phyloP scores from a whole-genome alignment of 2,329 filamentous ascomycete genomes.

The Xylaria sp. region DNA sequence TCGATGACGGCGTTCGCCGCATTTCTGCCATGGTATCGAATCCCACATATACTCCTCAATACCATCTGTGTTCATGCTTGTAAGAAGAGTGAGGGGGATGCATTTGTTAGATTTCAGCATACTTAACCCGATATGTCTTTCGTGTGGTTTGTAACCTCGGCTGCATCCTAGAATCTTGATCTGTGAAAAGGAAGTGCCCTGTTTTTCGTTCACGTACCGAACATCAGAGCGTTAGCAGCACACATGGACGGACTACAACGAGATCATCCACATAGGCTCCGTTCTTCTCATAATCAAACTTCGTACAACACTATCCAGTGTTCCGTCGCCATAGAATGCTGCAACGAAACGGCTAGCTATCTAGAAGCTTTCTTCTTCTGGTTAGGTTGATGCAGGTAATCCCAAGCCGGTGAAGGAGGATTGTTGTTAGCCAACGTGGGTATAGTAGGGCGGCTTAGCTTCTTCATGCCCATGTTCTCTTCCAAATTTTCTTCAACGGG shows the following conservation, averaged over 20 bases:
- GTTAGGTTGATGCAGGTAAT: conserved; percentile 29
- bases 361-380: conserved; percentile 42
- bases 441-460: conserved; percentile 27
- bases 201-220: conserved; percentile 6
- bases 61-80: conserved; percentile 6
- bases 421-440: conserved; percentile 14
- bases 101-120: not conserved
- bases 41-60: conserved; percentile 10
- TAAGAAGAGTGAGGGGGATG: not conserved
- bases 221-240: not conserved
- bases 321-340: conserved; percentile 19
- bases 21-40: conserved; percentile 24
- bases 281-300: not conserved
- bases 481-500: conserved; percentile 15
- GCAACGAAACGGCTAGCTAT: conserved; percentile 30
- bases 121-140: not conserved
- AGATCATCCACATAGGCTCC: conserved; percentile 16
- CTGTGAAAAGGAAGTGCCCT: not conserved
- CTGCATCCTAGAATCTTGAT: conserved; percentile 6
- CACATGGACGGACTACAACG: conserved; percentile 6
- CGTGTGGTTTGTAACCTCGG: not conserved
- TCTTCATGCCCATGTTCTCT: conserved; percentile 26
- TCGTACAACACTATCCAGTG: not conserved
- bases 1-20: conserved; percentile 4
- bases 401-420: conserved; percentile 35